These are phyloP conservation scores for Mycena haematopus DNA, from an alignment of 768 basidiomycete genomes.

Conservation along the genomic window DNA sequence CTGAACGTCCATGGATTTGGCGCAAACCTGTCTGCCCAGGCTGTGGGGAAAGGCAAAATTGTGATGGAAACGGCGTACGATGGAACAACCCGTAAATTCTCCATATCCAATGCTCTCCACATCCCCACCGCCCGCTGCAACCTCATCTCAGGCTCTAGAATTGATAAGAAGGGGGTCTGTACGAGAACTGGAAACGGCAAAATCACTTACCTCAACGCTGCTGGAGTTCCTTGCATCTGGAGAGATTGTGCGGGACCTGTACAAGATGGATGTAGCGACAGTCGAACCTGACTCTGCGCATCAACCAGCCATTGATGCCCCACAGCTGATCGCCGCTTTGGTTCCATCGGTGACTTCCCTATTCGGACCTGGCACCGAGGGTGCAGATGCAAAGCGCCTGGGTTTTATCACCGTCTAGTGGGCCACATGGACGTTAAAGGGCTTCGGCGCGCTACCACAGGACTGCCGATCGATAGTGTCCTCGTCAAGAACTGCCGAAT, in stretches of 20 bases:
- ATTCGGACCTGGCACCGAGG: constrained; percentile 15
- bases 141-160: constrained; percentile 26
- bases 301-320: too few species aligned
- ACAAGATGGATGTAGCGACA: too few species aligned
- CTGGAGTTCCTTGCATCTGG: too few species aligned
- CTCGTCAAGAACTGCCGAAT: constrained; percentile 20
- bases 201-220: constrained; percentile 19
- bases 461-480: constrained; percentile 21
- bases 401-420: constrained; percentile 29
- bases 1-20: constrained; percentile 22
- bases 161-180: constrained; percentile 24
- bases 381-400: neutral
- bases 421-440: constrained; percentile 33
- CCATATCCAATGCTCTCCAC: constrained; percentile 18
- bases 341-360: constrained; percentile 13
- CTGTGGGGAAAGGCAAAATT: constrained; percentile 23
- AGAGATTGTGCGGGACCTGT: too few species aligned
- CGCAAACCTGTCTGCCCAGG: constrained; percentile 10
- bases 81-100: constrained; percentile 1
- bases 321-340: constrained; percentile 16
- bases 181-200: constrained; percentile 19
- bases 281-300: too few species aligned
- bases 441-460: constrained; percentile 22
- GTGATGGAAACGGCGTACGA: constrained; percentile 9
- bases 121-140: constrained; percentile 21